These are phyloP conservation scores for Amphicarpaea edgeworthii DNA, from an alignment of 306 rosid genomes.

Conservation along the genomic window DNA sequence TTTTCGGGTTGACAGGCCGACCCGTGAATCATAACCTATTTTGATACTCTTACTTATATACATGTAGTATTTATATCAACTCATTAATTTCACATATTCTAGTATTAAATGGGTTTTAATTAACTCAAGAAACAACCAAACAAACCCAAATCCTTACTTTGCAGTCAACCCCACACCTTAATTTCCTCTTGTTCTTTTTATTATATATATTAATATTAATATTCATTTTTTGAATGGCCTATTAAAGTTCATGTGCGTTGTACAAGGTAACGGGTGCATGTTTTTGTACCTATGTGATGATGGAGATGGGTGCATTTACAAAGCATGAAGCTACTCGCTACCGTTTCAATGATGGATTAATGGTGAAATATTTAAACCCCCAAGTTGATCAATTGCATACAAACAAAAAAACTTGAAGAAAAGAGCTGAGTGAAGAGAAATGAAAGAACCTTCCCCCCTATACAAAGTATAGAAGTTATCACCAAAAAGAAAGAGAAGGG, in stretches of 20 bases:
- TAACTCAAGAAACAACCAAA: too few relatives aligned
- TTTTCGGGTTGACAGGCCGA: too few relatives aligned
- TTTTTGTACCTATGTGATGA: conserved; percentile 1
- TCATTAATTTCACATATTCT: too few relatives aligned
- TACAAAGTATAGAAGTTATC: background rate
- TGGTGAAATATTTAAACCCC: too few relatives aligned
- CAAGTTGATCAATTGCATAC: background rate
- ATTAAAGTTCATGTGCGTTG: background rate
- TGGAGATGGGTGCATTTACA: background rate
- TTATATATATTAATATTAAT: too few relatives aligned
- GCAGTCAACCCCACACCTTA: background rate
- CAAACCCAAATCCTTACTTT: too few relatives aligned
- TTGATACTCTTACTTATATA: too few relatives aligned
- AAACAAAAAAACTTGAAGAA: background rate
- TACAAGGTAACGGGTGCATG: conserved; percentile 3
- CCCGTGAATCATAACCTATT: too few relatives aligned
- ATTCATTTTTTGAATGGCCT: background rate
- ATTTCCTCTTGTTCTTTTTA: background rate
- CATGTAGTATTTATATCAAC: too few relatives aligned
- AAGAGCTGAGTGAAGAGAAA: background rate
- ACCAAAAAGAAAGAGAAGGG: too few relatives aligned
- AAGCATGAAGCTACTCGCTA: background rate
- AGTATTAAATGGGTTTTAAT: too few relatives aligned
- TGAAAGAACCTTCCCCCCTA: background rate
- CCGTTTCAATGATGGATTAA: background rate